Base-by-base conservation (phyloP, 352 stramenopile species). In the Phytophthora sp. region DNA sequence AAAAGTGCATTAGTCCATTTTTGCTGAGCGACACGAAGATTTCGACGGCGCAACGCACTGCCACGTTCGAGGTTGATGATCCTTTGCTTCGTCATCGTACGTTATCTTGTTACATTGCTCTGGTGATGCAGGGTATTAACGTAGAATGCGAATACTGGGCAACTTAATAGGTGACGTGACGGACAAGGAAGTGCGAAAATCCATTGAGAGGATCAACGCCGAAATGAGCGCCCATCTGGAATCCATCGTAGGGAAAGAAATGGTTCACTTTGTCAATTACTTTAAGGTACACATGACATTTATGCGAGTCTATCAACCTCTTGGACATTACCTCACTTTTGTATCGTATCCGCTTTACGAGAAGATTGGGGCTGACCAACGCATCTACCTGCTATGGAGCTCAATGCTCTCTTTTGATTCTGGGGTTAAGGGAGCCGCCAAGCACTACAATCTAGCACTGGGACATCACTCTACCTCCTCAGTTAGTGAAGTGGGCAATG, bases 341-440 rank as follows among this genome's bases (percentile, higher is more conserved):
- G 45, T 56, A 8, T 45, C 0, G 45, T 56, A 8, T 45, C 0
- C 23, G 52, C 24, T 53, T 12, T 30, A 29, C 18, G 7, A 39
- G 15, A 57, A 91, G 82, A 68, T 87, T 42, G 84, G 84, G 9
- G 66, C 70, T 12, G 81, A 90, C 30, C 63, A 79, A n/a, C 80
- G 73, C 21, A 76, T 93, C 30, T 93, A 90, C 31, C 57, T 93
- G n/a, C 30, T 91, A 30, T 93, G 82, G 80, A 83, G 76, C 57
- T 72, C 84, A 20, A 84, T 88, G 77, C 49, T 93, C 7, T 88
- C 80, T 1, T 91, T 91, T 35, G 82, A 91, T 44, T 50, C 66
- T 18, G 70, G 54, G 12, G 50, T 41, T 0, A 84, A 75, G 35
- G 67, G 74, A 2, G 80, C 76, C 45, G 80, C 80, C 0, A 89